Evolutionary conservation across 192 early-diverging fungal species (phyloP).

Genomic region (Helicostylum pulchrum): DNA sequence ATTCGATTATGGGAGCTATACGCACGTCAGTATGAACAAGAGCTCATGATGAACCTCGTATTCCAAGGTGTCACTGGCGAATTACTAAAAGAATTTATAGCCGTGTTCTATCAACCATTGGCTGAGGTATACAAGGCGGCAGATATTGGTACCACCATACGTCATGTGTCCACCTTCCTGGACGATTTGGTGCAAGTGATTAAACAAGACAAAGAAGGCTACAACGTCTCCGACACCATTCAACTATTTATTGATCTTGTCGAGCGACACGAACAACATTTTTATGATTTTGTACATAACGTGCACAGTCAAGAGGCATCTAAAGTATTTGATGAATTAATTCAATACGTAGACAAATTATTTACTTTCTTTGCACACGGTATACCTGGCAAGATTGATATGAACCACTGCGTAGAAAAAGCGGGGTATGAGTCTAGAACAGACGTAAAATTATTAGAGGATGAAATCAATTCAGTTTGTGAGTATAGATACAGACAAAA

Average conservation of each 20-base stretch:
- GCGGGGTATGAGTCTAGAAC: background rate
- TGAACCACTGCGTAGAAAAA: background rate
- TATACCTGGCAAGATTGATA: conserved; percentile 13
- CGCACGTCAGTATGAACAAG: conserved; percentile 47
- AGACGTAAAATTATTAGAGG: background rate
- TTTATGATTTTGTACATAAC: conserved; percentile 54
- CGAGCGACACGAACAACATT: conserved; percentile 41
- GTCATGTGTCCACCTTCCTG: conserved; percentile 45
- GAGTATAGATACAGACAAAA: conserved; percentile 19
- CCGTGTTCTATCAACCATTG: conserved; percentile 55
- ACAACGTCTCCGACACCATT: conserved; percentile 19
- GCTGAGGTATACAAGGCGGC: conserved; percentile 54
- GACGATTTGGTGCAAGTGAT: conserved; percentile 53
- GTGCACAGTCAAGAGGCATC: conserved; percentile 50
- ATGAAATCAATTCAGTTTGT: conserved; percentile 17
- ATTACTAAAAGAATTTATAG: conserved; percentile 45
- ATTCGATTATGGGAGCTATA: conserved; percentile 46
- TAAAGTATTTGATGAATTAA: conserved; percentile 47
- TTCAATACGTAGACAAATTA: conserved; percentile 46
- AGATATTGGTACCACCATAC: conserved; percentile 48
- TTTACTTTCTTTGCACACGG: conserved; percentile 18
- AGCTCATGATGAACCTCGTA: conserved; percentile 44
- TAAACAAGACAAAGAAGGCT: conserved; percentile 18
- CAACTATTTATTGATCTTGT: conserved; percentile 45
- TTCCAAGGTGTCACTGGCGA: conserved; percentile 50